phyloP scores from a whole-genome alignment of 2,329 filamentous ascomycete genomes.

The Ophiostoma angusticollis region DNA sequence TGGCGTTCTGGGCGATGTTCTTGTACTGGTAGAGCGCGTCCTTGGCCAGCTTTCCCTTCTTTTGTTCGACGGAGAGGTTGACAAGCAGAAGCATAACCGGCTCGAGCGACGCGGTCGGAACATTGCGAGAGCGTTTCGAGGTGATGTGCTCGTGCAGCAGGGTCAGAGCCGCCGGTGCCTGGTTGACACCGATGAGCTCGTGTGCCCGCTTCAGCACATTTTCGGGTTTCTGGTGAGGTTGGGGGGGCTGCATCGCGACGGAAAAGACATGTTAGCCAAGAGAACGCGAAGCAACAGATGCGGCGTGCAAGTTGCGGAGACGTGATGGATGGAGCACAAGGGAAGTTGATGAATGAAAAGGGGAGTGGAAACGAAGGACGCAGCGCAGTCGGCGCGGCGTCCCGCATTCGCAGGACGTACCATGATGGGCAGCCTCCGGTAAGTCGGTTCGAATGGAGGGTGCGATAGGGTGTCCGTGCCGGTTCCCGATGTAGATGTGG shows the following conservation, averaged over 20 bases:
- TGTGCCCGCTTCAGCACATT: constrained; percentile 98
- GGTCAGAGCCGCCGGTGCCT: constrained; percentile 81
- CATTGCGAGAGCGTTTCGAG: constrained; percentile 94
- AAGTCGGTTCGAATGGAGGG: constrained; percentile 12
- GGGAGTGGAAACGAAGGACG: background rate
- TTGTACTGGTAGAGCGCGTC: constrained; percentile 99
- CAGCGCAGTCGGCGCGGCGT: background rate
- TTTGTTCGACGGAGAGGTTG: constrained; percentile 89
- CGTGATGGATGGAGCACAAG: constrained; percentile 1
- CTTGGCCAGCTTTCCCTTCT: constrained; percentile 97
- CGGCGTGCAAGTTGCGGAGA: background rate
- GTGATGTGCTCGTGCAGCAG: constrained; percentile 99
- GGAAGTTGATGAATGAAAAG: background rate
- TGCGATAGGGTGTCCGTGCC: constrained; percentile 7
- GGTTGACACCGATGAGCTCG: constrained; percentile 95
- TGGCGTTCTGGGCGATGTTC: constrained; percentile 98
- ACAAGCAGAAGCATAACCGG: constrained; percentile 97
- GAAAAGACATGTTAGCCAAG: constrained; percentile 9
- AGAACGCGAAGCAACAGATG: background rate
- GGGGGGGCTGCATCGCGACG: constrained; percentile 54
- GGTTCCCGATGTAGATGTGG: constrained; percentile 3
- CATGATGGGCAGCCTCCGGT: constrained; percentile 42
- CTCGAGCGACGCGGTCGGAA: constrained; percentile 88
- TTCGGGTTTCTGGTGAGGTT: constrained; percentile 93
- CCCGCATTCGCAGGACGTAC: constrained; percentile 18